Percentiles rank a stretch among this genome's conserved stretches.
phyloP scores from a whole-genome alignment of 345 rosid species.

The Hibiscus trionum region DNA sequence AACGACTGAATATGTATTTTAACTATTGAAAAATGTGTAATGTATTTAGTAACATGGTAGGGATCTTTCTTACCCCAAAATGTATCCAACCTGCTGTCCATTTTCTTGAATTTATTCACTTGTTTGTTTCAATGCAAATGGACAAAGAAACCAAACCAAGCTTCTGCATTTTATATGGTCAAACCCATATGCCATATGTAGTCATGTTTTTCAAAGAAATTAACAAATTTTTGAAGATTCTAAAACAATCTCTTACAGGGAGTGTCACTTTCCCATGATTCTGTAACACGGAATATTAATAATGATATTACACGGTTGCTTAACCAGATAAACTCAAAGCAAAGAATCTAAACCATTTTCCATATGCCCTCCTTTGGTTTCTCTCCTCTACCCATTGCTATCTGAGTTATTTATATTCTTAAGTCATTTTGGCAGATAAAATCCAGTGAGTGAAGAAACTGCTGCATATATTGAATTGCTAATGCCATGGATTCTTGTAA shows the following conservation, averaged over 20 bases:
- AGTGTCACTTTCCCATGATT: background rate
- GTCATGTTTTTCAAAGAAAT: too few relatives aligned
- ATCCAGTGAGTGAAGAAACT: conserved; percentile 11
- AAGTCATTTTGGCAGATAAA: conserved; percentile 13
- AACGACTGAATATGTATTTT: too few relatives aligned
- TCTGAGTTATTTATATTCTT: background rate
- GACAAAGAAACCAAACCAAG: background rate
- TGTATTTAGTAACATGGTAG: too few relatives aligned
- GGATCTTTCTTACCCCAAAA: too few relatives aligned
- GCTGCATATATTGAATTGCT: background rate
- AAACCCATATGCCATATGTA: background rate
- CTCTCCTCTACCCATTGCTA: background rate
- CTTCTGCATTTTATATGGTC: background rate
- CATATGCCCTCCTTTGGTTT: conserved; percentile 11
- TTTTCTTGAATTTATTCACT: background rate
- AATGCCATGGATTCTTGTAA: conserved; percentile 23
- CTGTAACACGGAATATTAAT: background rate
- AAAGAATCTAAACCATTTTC: background rate
- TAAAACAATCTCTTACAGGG: background rate
- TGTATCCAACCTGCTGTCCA: background rate
- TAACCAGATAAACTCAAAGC: background rate
- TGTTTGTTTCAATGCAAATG: background rate
- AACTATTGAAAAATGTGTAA: too few relatives aligned
- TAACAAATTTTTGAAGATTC: too few relatives aligned
- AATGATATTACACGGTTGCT: background rate